Conservation (phyloP, 192 early-diverging fungal genomes). For the Paraglomus brasilianum region DNA sequence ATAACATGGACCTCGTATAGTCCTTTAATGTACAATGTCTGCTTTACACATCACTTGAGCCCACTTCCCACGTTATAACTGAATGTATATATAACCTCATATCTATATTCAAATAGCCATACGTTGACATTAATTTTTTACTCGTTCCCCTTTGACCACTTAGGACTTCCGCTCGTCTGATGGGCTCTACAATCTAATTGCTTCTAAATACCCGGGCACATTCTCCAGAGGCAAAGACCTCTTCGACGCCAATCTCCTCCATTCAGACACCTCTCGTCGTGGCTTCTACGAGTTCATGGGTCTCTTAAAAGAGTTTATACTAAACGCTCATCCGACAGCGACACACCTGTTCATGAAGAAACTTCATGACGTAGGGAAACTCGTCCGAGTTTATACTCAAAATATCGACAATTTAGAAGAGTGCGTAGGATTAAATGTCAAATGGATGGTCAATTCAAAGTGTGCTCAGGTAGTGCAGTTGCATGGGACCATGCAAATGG, state of each 20-base stretch:
- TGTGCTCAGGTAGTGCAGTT: conserved; percentile 81
- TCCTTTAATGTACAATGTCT: background rate
- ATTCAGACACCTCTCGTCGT: conserved; percentile 58
- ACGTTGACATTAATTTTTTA: conserved; percentile 12
- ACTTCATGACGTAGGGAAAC: conserved; percentile 70
- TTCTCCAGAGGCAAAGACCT: conserved; percentile 79
- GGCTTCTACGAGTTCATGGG: conserved; percentile 84
- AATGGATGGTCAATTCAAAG: conserved; percentile 46
- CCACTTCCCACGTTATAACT: background rate
- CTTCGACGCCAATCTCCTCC: conserved; percentile 83
- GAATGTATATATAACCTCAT: background rate
- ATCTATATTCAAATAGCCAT: background rate
- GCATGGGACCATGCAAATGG: conserved; percentile 84
- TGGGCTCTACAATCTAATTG: conserved; percentile 85
- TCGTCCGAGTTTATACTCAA: conserved; percentile 93
- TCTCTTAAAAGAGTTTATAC: conserved; percentile 72
- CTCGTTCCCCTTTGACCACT: conserved; percentile 19
- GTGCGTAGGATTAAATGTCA: conserved; percentile 59
- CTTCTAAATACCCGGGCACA: conserved; percentile 66
- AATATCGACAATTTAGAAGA: conserved; percentile 95
- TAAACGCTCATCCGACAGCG: conserved; percentile 71
- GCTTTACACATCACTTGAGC: background rate
- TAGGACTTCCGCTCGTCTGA: conserved; percentile 83
- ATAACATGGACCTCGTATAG: conserved; percentile 1
- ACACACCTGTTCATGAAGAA: conserved; percentile 85